Conservation (phyloP, 495 filamentous ascomycete genomes). For the Neurospora tetraspora region DNA sequence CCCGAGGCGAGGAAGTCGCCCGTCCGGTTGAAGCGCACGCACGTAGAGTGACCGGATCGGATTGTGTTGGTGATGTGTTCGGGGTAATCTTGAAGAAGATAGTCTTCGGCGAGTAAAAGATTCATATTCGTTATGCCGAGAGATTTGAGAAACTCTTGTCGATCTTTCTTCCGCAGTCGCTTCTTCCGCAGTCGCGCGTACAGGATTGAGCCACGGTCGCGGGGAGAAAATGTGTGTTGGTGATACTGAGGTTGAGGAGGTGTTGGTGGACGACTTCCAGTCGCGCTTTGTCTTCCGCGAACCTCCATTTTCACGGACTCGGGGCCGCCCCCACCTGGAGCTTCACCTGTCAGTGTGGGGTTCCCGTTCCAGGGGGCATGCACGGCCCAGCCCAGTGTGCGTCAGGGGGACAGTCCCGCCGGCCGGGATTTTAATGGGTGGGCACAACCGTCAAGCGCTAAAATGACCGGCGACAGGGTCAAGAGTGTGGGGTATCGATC, state of each 20-base stretch:
- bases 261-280: not conserved
- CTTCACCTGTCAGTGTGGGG: not conserved
- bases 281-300: not conserved
- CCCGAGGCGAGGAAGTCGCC: conserved; percentile 92
- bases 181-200: conserved; percentile 6
- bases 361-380: not conserved
- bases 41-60: conserved; percentile 56
- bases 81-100: conserved; percentile 87
- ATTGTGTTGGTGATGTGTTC: conserved; percentile 79
- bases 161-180: conserved; percentile 4
- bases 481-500: not conserved
- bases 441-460: not conserved
- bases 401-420: not conserved
- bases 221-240: not conserved
- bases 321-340: not conserved
- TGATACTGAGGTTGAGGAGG: not conserved
- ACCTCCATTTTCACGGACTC: not conserved
- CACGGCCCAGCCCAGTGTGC: not conserved
- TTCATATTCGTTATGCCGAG: conserved; percentile 29
- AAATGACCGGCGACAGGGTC: not conserved
- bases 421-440: not conserved
- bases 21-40: conserved; percentile 80
- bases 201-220: not conserved
- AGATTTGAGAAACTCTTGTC: not conserved
- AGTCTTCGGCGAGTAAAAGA: conserved; percentile 42